Conservation (phyloP, 2,329 filamentous ascomycete genomes). For the Orbilia quercus region DNA sequence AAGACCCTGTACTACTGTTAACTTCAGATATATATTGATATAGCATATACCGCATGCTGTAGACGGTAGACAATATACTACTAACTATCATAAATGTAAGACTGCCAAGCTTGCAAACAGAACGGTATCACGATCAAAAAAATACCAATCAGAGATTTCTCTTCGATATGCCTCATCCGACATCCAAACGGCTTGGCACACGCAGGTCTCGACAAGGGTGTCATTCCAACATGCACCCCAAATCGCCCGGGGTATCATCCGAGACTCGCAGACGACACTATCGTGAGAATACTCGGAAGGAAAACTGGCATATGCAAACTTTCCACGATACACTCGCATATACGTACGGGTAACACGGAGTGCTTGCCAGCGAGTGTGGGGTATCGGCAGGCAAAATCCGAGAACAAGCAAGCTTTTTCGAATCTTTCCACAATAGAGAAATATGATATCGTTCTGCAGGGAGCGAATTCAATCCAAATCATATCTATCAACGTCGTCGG, state of each 20-base stretch:
- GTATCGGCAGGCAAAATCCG: background rate
- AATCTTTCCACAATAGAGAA: background rate
- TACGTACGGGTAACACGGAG: background rate
- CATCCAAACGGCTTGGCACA: slow-evolving; percentile 34
- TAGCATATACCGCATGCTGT: no score
- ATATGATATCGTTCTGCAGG: slow-evolving; percentile 15
- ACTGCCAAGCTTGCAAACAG: background rate
- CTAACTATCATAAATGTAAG: no score
- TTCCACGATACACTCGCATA: slow-evolving; percentile 4
- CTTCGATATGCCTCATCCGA: slow-evolving; percentile 24
- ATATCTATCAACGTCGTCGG: background rate
- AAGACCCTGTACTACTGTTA: no score
- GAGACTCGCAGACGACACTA: slow-evolving; percentile 7
- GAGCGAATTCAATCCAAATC: no score
- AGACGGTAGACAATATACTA: no score
- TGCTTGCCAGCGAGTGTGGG: background rate
- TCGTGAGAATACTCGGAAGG: slow-evolving; percentile 1
- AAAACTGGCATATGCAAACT: background rate
- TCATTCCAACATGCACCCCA: slow-evolving; percentile 1
- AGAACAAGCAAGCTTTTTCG: background rate
- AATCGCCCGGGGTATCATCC: slow-evolving; percentile 9
- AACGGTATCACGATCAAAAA: slow-evolving; percentile 14
- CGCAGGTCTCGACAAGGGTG: slow-evolving; percentile 29
- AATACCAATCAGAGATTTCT: slow-evolving; percentile 20
- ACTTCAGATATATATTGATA: no score